Evolutionary conservation across 495 filamentous ascomycete species (phyloP).

Genomic region (Lasiosphaeria hispida): DNA sequence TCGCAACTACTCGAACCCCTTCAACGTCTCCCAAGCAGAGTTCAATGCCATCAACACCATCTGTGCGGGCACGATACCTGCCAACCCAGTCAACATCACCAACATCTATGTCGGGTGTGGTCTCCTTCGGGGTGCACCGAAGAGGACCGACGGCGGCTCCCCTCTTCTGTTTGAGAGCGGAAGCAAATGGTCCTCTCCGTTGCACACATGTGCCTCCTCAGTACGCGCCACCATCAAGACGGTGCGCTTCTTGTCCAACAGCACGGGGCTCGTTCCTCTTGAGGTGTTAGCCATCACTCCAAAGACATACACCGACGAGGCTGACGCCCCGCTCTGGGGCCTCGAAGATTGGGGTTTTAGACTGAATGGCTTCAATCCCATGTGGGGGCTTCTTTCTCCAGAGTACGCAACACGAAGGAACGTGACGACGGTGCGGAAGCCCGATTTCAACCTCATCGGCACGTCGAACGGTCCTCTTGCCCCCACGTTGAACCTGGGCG

Average conservation of each 20-base stretch:
- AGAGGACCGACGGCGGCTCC: conserved; percentile 26
- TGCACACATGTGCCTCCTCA: conserved; percentile 43
- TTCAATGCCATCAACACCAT: conserved; percentile 26
- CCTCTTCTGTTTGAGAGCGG: conserved; percentile 31
- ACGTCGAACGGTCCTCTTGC: neutral
- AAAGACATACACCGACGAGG: neutral
- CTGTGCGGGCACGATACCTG: conserved; percentile 26
- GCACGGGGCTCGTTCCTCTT: conserved; percentile 2
- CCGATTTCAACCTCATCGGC: conserved; percentile 1
- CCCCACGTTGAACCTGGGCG: neutral
- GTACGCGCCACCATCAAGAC: conserved; percentile 44
- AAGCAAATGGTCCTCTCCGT: conserved; percentile 36
- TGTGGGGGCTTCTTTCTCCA: conserved; percentile 2
- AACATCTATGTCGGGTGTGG: conserved; percentile 40
- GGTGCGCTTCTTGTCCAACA: conserved; percentile 19
- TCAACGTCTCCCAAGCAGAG: conserved; percentile 20
- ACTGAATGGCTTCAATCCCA: neutral
- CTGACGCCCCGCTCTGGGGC: conserved; percentile 10
- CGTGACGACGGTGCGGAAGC: neutral
- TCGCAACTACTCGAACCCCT: conserved; percentile 24
- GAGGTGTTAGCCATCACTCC: neutral
- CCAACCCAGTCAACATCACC: conserved; percentile 38
- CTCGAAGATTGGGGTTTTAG: conserved; percentile 1
- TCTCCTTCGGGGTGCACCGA: conserved; percentile 36
- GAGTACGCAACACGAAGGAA: neutral